Conservation (phyloP, 1,139 yeast species). For the Pichia sp. region DNA sequence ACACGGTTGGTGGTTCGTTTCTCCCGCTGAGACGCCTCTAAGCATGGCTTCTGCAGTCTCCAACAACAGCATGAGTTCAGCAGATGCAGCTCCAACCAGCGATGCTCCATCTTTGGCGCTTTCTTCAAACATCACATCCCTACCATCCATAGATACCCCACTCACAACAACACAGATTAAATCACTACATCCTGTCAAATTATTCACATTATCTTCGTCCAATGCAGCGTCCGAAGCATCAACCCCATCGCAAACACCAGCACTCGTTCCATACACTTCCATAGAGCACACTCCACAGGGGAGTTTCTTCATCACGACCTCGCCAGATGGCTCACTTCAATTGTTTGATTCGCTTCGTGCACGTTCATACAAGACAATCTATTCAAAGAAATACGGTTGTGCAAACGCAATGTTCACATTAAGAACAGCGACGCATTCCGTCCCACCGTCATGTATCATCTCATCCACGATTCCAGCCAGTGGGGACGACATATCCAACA, state of each 20-base stretch:
- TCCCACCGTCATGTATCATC: slow-evolving; percentile 48
- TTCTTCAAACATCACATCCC: slow-evolving; percentile 7
- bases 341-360: slow-evolving; percentile 79
- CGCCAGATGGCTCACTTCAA: slow-evolving; percentile 81
- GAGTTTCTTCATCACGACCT: slow-evolving; percentile 71
- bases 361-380: slow-evolving; percentile 59
- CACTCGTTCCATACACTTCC: slow-evolving; percentile 52
- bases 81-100: not conserved
- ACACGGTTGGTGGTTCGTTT: no score
- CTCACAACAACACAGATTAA: not conserved
- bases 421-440: slow-evolving; percentile 63
- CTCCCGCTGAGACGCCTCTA: no score
- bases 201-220: slow-evolving; percentile 55
- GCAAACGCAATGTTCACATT: slow-evolving; percentile 80
- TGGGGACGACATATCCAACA: slow-evolving; percentile 40
- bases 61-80: not conserved
- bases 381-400: slow-evolving; percentile 90
- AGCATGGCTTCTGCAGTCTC: not conserved
- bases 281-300: slow-evolving; percentile 88
- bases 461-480: slow-evolving; percentile 63
- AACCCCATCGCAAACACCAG: slow-evolving; percentile 38
- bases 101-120: not conserved
- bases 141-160: slow-evolving; percentile 10
- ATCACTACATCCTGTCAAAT: slow-evolving; percentile 47
- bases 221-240: not conserved